Base-by-base conservation (phyloP, 2,329 filamentous ascomycete species). In the Rugonectria rugulosa region DNA sequence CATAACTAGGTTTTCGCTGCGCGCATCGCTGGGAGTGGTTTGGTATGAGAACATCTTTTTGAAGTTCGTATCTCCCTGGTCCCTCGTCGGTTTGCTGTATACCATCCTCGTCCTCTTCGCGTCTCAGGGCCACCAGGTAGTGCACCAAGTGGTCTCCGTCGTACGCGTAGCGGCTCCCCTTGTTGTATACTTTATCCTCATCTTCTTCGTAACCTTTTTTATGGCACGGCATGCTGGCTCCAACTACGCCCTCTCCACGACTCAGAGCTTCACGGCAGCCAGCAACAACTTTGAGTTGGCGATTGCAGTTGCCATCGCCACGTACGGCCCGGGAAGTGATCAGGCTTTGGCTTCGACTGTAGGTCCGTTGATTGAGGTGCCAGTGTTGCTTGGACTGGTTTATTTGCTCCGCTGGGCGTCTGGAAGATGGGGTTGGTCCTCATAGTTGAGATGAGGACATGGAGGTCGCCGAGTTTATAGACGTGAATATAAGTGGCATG, bases 241-340 rank as follows among this genome's bases (percentile, higher is more conserved):
- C 55, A 86, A 85, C 0, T 96, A 96, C 69, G 81, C 81, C 29
- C 71, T 92, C 1, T 82, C 83, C 1, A 81, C 83, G 10, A 94
- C 91, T 2, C 91, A 96, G 74, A 92, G 90, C 68, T 95, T 96
- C 66, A 96, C 91, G 0, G 93, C 91, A 0, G 90, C 91, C 1
- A 96, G 92, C 71, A 97, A 97, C 69, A 96, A 97, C 70, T 97
- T 97, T 67, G 92, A 97, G 76, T 77, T 97, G 20, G 91, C 92
- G 0, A 96, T 97, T 73, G 92, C 92, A 0, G 92, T 97, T 0
- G 90, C 90, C 0, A 87, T 96, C 3, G 89, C 92, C 0, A 88
- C 88, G 0, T 96, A 89, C 73, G 92, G 92, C 0, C 81, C 88
- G 0, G 77, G 89, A 34, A 94, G 90, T 65, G 86, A 92, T 44